These are phyloP conservation scores for Trifolium repens DNA, from an alignment of 306 rosid genomes.

Conservation along the genomic window DNA sequence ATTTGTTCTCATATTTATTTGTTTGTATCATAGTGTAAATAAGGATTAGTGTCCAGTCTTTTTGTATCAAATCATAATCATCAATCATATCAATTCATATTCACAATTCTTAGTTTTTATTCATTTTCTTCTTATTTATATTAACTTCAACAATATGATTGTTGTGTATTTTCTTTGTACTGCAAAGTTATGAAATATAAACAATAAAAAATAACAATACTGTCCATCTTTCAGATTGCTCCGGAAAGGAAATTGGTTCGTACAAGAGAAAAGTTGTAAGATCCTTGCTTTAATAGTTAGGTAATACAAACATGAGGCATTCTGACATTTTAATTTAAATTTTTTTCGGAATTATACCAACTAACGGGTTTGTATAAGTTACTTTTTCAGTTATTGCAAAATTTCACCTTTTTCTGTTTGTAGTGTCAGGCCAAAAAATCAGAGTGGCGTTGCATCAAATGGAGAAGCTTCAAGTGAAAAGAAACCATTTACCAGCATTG, in stretches of 20 bases:
- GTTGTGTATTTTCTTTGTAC: background rate
- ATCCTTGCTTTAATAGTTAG: constrained; percentile 83
- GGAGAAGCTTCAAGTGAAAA: constrained; percentile 79
- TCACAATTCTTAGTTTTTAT: background rate
- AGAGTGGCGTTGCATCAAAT: constrained; percentile 58
- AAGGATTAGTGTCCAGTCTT: background rate
- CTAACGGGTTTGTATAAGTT: constrained; percentile 11
- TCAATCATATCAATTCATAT: background rate
- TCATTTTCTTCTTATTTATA: background rate
- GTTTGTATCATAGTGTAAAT: background rate
- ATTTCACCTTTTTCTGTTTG: constrained; percentile 40
- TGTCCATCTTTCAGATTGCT: constrained; percentile 80
- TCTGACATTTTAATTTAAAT: constrained; percentile 29
- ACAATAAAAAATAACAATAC: constrained; percentile 26
- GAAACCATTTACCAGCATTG: constrained; percentile 63
- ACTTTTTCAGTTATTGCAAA: constrained; percentile 21
- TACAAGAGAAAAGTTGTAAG: constrained; percentile 98
- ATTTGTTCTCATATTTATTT: background rate
- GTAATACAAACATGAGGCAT: constrained; percentile 48
- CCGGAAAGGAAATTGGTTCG: constrained; percentile 92
- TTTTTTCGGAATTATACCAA: constrained; percentile 29
- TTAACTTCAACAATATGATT: constrained; percentile 6
- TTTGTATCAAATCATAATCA: background rate
- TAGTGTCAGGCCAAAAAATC: constrained; percentile 80
- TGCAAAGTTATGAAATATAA: constrained; percentile 25